Evolutionary conservation across 1,139 yeast species (phyloP).

Genomic region (Hyphopichia pseudoburtonii): DNA sequence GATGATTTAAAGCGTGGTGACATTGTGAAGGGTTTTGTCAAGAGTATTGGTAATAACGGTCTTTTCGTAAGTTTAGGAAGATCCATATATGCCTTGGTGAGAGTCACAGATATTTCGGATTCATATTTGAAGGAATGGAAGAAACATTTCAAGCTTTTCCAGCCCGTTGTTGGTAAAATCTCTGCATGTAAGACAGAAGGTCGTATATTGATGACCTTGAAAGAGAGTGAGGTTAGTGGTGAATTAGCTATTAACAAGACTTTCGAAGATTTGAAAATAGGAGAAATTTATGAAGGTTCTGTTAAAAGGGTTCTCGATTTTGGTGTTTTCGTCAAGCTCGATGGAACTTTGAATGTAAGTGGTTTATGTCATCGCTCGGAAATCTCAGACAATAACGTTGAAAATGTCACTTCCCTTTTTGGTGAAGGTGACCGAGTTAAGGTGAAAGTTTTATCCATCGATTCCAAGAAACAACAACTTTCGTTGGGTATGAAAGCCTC

Average conservation of each 20-base stretch:
- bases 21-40: constrained; percentile 76
- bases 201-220: constrained; percentile 73
- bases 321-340: constrained; percentile 86
- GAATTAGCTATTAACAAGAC: constrained; percentile 54
- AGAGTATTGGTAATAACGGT: constrained; percentile 75
- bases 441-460: constrained; percentile 70
- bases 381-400: constrained; percentile 66
- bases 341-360: constrained; percentile 69
- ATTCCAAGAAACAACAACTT: constrained; percentile 65
- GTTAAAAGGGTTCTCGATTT: constrained; percentile 78
- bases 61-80: constrained; percentile 77
- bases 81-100: constrained; percentile 73
- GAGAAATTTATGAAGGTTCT: constrained; percentile 76
- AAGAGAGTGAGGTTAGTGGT: constrained; percentile 78
- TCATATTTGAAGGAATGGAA: constrained; percentile 86
- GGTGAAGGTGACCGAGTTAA: constrained; percentile 89
- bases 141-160: constrained; percentile 66
- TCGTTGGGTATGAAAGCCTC: constrained; percentile 95
- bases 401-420: constrained; percentile 60
- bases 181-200: constrained; percentile 61
- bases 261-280: constrained; percentile 66
- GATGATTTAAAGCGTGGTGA: constrained; percentile 69
- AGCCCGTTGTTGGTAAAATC: constrained; percentile 75
- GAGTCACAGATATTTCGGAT: constrained; percentile 81
- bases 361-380: constrained; percentile 89